Evolutionary conservation across 2,329 filamentous ascomycete species (phyloP).

Genomic region (Epichloe festucae): DNA sequence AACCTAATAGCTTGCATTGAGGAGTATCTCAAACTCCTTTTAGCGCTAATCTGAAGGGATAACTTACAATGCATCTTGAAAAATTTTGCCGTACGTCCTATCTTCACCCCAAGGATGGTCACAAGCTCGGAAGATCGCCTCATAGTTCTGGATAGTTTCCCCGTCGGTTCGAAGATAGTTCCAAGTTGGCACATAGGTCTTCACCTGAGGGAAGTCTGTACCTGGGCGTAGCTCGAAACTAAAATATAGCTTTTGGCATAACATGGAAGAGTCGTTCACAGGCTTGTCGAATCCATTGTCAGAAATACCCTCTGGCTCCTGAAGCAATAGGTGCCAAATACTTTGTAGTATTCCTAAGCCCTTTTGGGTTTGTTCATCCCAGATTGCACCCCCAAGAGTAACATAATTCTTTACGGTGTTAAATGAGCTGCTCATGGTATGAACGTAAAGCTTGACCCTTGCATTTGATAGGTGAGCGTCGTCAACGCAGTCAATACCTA

Average conservation of each 20-base stretch:
- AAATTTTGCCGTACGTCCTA: conserved; percentile 3
- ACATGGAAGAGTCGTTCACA: conserved; percentile 1
- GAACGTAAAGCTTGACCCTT: conserved; percentile 7
- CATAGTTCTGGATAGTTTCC: conserved; percentile 8
- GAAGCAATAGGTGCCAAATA: conserved; percentile 9
- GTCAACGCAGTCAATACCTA: conserved; percentile 7
- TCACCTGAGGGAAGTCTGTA: conserved; percentile 7
- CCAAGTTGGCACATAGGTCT: conserved; percentile 8
- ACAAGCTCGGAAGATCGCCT: conserved; percentile 5
- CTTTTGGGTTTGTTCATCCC: conserved; percentile 4
- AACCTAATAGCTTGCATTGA: too few relatives aligned
- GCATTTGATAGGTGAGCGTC: conserved; percentile 5
- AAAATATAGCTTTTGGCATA: conserved; percentile 7
- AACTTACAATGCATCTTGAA: conserved; percentile 8
- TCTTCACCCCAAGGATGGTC: conserved; percentile 6
- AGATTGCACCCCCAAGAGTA: conserved; percentile 6
- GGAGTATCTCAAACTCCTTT: neutral
- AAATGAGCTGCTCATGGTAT: conserved; percentile 7
- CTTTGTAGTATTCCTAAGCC: conserved; percentile 1
- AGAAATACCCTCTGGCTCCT: conserved; percentile 6
- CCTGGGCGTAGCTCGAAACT: conserved; percentile 7
- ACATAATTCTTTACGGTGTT: conserved; percentile 7
- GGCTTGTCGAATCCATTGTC: conserved; percentile 7
- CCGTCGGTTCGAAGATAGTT: conserved; percentile 8
- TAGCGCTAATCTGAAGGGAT: neutral